Conservation (phyloP, 495 filamentous ascomycete species). For the Aspergillus cavernicola region DNA sequence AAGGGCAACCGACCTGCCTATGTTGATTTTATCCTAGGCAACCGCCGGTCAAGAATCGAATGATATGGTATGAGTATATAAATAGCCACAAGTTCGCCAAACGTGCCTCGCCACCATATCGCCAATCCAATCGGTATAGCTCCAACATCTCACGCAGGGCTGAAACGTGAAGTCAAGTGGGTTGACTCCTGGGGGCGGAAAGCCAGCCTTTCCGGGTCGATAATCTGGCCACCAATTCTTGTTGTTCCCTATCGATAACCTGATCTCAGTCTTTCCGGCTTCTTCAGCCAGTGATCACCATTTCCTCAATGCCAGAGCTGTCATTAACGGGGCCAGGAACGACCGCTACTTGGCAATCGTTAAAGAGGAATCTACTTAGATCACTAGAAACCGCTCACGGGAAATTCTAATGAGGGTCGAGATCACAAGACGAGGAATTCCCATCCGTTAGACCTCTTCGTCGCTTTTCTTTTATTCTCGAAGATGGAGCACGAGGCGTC, state of each 20-base stretch:
- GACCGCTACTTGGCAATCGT: no score
- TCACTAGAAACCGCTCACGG: no score
- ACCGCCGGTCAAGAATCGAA: slow-evolving; percentile 21
- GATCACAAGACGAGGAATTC: no score
- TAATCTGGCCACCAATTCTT: background rate
- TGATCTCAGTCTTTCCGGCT: background rate
- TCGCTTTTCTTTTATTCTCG: no score
- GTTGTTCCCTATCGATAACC: background rate
- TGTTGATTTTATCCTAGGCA: slow-evolving; percentile 60
- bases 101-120: background rate
- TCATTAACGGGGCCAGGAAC: background rate
- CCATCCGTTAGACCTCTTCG: no score
- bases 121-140: background rate
- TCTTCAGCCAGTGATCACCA: background rate
- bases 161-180: background rate
- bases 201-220: background rate
- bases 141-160: slow-evolving; percentile 1
- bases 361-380: no score
- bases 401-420: no score
- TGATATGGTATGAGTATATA: slow-evolving; percentile 3
- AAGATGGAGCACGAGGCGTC: no score
- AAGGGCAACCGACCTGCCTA: slow-evolving; percentile 70
- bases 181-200: background rate
- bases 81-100: background rate
- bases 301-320: background rate